Percentiles rank a stretch among this genome's conserved stretches.
Conservation (phyloP, 768 basidiomycete genomes). For the Leccinum broughii region DNA sequence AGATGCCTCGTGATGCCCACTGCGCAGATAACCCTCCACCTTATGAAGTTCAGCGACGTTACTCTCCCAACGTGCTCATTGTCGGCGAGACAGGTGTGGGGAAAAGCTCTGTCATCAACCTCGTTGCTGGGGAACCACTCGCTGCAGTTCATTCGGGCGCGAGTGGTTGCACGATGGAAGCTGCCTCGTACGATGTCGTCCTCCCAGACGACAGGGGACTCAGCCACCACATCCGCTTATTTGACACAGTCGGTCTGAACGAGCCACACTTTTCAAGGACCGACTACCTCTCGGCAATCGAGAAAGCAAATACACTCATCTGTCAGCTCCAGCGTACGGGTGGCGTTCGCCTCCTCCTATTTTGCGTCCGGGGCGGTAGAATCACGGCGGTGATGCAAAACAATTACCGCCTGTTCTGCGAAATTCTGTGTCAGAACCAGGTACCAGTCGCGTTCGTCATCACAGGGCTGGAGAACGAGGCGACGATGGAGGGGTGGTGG, state of each 20-base stretch:
- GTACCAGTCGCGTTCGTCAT: conserved; percentile 35
- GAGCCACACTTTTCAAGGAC: conserved; percentile 22
- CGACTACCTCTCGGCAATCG: conserved; percentile 32
- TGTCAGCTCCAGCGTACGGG: conserved; percentile 31
- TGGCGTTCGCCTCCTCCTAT: conserved; percentile 35
- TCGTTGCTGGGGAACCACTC: conserved; percentile 30
- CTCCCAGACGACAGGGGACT: conserved; percentile 21
- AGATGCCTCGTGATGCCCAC: conserved; percentile 16
- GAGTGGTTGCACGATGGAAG: conserved; percentile 38
- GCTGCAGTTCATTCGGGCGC: conserved; percentile 34
- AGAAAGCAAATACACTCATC: conserved; percentile 37
- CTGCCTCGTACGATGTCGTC: conserved; percentile 26
- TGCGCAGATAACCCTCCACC: conserved; percentile 18
- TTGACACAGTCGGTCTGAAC: conserved; percentile 37
- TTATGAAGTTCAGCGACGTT: conserved; percentile 19
- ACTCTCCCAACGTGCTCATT: conserved; percentile 38
- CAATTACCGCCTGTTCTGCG: conserved; percentile 33
- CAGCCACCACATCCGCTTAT: conserved; percentile 28
- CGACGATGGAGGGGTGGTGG: conserved; percentile 37
- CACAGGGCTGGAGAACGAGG: conserved; percentile 35
- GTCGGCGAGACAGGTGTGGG: conserved; percentile 36
- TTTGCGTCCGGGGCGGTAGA: conserved; percentile 36
- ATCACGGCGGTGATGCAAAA: conserved; percentile 31
- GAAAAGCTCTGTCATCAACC: conserved; percentile 45
- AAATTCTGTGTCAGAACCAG: conserved; percentile 31